These are phyloP conservation scores for Nevesoporus exiguus DNA, from an alignment of 768 basidiomycete genomes.

Conservation along the genomic window DNA sequence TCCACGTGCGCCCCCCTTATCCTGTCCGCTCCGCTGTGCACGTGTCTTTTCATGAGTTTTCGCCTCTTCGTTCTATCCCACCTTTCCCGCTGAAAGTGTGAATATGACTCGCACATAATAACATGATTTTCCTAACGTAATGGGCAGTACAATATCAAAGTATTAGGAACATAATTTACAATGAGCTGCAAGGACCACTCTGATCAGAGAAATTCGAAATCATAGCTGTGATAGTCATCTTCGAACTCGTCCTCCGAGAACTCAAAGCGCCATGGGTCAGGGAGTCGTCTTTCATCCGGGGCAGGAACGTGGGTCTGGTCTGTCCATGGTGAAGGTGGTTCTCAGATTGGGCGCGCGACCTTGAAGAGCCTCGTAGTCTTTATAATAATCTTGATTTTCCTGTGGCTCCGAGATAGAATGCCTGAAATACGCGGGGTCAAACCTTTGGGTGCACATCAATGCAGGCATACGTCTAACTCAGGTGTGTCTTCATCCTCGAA, in stretches of 20 bases:
- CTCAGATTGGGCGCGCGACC: slow-evolving; percentile 19
- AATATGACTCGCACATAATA: too few relatives aligned
- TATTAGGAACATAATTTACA: slow-evolving; percentile 19
- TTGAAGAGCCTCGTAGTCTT: slow-evolving; percentile 31
- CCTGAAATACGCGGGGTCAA: slow-evolving; percentile 16
- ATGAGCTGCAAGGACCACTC: neutral
- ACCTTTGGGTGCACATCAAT: neutral
- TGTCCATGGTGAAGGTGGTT: slow-evolving; percentile 25
- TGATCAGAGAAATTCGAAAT: slow-evolving; percentile 20
- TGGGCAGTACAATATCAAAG: slow-evolving; percentile 9
- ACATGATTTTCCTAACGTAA: slow-evolving; percentile 14
- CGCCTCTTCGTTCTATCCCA: too few relatives aligned
- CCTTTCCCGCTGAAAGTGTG: too few relatives aligned
- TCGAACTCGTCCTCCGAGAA: slow-evolving; percentile 25
- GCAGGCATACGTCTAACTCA: slow-evolving; percentile 22
- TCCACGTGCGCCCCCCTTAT: too few relatives aligned
- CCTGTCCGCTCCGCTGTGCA: too few relatives aligned
- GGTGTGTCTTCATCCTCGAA: slow-evolving; percentile 32
- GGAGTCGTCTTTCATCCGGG: slow-evolving; percentile 14
- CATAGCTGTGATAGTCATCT: slow-evolving; percentile 20
- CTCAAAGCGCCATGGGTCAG: slow-evolving; percentile 10
- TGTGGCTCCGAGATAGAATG: slow-evolving; percentile 28
- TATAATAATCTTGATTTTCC: slow-evolving; percentile 33
- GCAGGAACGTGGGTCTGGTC: slow-evolving; percentile 22
- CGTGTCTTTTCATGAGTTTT: too few relatives aligned